Evolutionary conservation across 495 filamentous ascomycete species (phyloP), one percentile per base, ranked within the genome.

Genomic region (Articulospora tetracladia): DNA sequence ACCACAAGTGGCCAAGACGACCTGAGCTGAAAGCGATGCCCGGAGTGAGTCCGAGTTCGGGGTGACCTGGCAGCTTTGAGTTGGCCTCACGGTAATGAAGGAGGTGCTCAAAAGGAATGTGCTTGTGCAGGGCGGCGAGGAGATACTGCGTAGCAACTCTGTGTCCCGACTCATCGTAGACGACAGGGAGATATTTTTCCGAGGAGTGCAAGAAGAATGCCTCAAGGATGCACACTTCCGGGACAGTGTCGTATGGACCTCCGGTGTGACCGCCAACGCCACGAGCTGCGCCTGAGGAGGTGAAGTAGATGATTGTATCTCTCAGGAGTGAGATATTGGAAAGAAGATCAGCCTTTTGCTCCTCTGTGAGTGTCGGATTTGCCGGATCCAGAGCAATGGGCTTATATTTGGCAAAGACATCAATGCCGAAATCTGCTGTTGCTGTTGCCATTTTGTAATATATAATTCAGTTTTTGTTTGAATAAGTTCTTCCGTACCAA

Each of bases 61-160:
- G 61, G 32, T 64, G 61, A n/a, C 61, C 61, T 12, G 61, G 61
- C 0, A 64, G 34, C 48, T 64, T 64, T 20, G 61, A 64, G 25
- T 64, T 64, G 41, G 61, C 61, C 24, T 64, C 61, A 53, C 61
- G 61, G 19, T 64, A 64, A 44, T 64, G 56, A 15, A 64, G 61
- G 47, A 64, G 61, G 25, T 64, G 61, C 44, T 64, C 61, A 46
- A 60, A 60, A 15, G 56, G 57, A 49, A 64, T 59, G 30, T 64
- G 56, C 30, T 48, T 48, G 46, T 64, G 57, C 7, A 64, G 56
- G 27, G 61, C 61, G 46, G 51, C 56, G 8, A 64, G 53, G 1
- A 64, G 53, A 51, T 64, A 64, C 47, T 64, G 61, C 1, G 61
- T 64, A 26, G 61, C 61, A 17, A 64, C 61, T 57, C 61, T 51